Percentiles rank a stretch among this genome's conserved stretches.
These are phyloP conservation scores for Epithemia pelagica DNA, from an alignment of 108 stramenopile genomes.

Conservation along the genomic window DNA sequence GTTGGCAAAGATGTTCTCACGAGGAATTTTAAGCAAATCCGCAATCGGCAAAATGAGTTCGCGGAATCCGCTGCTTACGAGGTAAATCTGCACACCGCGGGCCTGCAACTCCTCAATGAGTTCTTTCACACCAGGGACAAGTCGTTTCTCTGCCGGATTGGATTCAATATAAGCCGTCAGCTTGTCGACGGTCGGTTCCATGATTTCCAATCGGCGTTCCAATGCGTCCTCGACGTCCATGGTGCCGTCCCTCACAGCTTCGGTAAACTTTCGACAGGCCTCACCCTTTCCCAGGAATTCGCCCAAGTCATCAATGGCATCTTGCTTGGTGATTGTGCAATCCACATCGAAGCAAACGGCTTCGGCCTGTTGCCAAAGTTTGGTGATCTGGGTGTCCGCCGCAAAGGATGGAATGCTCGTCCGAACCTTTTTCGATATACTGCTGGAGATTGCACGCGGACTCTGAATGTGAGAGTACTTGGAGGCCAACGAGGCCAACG, in stretches of 20 bases:
- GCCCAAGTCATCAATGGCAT: conserved; percentile 10
- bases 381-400: conserved; percentile 1
- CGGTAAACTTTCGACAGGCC: background rate
- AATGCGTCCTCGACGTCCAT: conserved; percentile 7
- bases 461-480: background rate
- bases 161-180: conserved; percentile 1
- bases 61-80: conserved; percentile 12
- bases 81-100: background rate
- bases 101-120: conserved; percentile 11
- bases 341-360: conserved; percentile 3
- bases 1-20: conserved; percentile 13
- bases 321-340: conserved; percentile 15
- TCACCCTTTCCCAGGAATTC: conserved; percentile 10
- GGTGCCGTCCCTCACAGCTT: conserved; percentile 7
- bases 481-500: background rate
- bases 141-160: conserved; percentile 7
- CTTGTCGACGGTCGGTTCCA: conserved; percentile 11
- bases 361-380: conserved; percentile 9
- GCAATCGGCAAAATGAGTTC: conserved; percentile 10
- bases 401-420: background rate
- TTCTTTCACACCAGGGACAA: conserved; percentile 1
- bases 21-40: conserved; percentile 10
- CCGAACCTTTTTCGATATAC: background rate
- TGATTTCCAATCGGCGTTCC: conserved; percentile 6
- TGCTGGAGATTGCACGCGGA: background rate